Evolutionary conservation across 768 basidiomycete species (phyloP), one percentile per base, ranked within the genome.

Genomic region (Podaxis sp.): DNA sequence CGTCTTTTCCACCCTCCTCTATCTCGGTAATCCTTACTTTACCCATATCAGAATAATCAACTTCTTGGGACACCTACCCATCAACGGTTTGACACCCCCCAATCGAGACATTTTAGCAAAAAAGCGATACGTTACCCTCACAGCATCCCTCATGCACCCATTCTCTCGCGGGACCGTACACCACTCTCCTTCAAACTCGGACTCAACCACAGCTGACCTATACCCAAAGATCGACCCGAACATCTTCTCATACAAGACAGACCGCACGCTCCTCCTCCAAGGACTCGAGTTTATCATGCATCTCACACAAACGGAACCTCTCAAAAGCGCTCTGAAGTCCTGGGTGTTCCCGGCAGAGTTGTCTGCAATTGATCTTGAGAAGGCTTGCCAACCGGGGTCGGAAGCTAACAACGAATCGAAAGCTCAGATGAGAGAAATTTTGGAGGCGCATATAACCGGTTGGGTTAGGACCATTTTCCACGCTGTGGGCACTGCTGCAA

Each of bases 81-180:
- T 20, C 58, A 46, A 38, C 10, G 41, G 40, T 11, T 20, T 54
- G 15, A 28, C 22, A 22, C 26, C 59, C 3, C 59, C 59, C 2
- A n/a, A 22, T 40, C 51, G 50, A 24, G 36, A 59, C 10, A 33
- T 33, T n/a, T 28, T 28, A 4, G 13, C 20, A 15, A 55, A 55
- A 13, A 64, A 59, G 22, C 46, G 52, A 28, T 60, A 64, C 22
- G 15, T 66, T 15, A 56, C 62, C 0, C 55, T 71, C 46, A 46
- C 60, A 22, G 56, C 64, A 12, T 48, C 53, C 22, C 65, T 75
- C 3, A 73, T 74, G 64, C 77, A 74, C 65, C 77, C 77, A 5
- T 68, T 75, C 68, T 76, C 77, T 37, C 72, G 78, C 28, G 81
- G 81, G 7, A 72, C 67, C 20, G 71, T 83, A 53, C 69, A 70